A percentile compares a stretch with the other conserved stretches of the same genome.
phyloP scores from a whole-genome alignment of 75 land plant species.

The Picea sitchensis region DNA sequence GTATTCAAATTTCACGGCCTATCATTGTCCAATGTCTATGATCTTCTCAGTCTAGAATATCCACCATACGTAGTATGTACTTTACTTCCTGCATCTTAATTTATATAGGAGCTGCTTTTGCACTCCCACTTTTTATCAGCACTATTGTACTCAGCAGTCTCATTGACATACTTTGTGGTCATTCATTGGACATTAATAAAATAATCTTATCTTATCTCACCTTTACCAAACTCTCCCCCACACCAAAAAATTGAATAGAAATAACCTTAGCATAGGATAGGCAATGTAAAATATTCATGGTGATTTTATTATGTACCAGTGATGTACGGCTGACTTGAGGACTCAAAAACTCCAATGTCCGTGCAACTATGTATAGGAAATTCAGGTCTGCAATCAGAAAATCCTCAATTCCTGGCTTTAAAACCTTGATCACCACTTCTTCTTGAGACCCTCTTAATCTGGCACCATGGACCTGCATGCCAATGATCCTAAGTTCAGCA shows the following conservation, averaged over 20 bases:
- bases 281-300: neutral
- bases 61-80: neutral
- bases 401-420: conserved; percentile 98
- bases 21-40: neutral
- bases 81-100: neutral
- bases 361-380: conserved; percentile 87
- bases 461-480: conserved; percentile 88
- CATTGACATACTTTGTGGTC: too few species aligned
- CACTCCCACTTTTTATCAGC: too few species aligned
- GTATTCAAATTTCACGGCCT: neutral
- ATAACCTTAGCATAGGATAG: neutral
- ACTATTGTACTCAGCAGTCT: too few species aligned
- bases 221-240: neutral
- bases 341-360: conserved; percentile 87
- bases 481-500: neutral
- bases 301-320: conserved; percentile 44
- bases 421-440: conserved; percentile 95
- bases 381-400: conserved; percentile 87
- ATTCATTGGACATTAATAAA: too few species aligned
- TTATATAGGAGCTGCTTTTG: too few species aligned
- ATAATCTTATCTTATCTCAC: neutral
- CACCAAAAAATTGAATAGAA: neutral
- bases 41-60: neutral
- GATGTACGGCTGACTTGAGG: conserved; percentile 90
- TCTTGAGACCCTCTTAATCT: conserved; percentile 69